Evolutionary conservation across 2,329 filamentous ascomycete genomes (phyloP).

Genomic region (Elsinoe perseae): DNA sequence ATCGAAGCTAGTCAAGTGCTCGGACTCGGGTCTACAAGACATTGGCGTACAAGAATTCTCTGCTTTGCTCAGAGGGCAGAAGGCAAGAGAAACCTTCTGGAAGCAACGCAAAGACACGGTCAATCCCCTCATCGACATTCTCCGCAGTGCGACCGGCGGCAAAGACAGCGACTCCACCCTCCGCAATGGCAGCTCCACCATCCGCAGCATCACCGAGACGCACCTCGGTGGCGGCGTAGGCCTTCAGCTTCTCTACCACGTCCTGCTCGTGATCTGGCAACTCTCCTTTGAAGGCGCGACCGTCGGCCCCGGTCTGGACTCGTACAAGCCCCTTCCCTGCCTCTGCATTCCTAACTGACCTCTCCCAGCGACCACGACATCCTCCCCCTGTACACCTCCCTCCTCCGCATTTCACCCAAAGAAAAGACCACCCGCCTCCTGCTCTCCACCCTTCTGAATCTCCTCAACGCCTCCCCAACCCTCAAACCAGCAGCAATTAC

Average conservation of each 20-base stretch:
- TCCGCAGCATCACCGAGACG: conserved; percentile 52
- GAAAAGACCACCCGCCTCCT: conserved; percentile 94
- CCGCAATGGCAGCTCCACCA: conserved; percentile 38
- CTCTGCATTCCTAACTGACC: conserved; percentile 17
- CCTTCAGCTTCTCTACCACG: conserved; percentile 87
- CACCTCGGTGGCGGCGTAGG: conserved; percentile 68
- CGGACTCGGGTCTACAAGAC: conserved; percentile 86
- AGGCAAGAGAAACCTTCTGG: conserved; percentile 80
- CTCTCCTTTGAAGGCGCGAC: conserved; percentile 75
- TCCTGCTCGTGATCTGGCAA: conserved; percentile 91
- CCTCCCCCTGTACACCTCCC: conserved; percentile 81
- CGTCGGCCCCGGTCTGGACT: conserved; percentile 72
- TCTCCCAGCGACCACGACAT: conserved; percentile 76
- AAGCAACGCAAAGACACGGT: conserved; percentile 79
- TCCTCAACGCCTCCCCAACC: conserved; percentile 64
- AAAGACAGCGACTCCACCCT: conserved; percentile 59
- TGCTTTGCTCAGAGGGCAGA: conserved; percentile 65
- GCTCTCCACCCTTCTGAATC: conserved; percentile 80
- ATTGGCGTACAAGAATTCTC: conserved; percentile 93
- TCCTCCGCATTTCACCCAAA: conserved; percentile 87
- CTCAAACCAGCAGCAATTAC: conserved; percentile 78
- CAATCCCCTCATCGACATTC: conserved; percentile 70
- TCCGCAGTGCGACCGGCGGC: conserved; percentile 64
- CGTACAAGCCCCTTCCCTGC: conserved; percentile 49
- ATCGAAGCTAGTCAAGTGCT: conserved; percentile 70